Conservation (phyloP, 2,329 filamentous ascomycete species). For the Phoma sp. region DNA sequence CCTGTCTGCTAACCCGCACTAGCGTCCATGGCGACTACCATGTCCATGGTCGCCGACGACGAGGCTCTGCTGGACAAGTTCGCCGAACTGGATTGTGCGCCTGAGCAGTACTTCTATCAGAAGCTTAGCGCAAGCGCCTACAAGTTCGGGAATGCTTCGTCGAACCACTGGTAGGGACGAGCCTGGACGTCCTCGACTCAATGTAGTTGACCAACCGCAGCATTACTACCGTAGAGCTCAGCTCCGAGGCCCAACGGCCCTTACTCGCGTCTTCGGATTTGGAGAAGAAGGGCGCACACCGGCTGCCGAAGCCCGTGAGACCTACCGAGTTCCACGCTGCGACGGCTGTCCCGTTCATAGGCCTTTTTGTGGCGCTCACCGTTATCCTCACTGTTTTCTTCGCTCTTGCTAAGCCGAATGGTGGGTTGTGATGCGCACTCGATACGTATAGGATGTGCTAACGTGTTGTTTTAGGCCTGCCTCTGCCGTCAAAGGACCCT, state of each 20-base stretch:
- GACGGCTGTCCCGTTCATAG: slow-evolving; percentile 21
- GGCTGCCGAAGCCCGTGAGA: slow-evolving; percentile 23
- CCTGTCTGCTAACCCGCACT: slow-evolving; percentile 11
- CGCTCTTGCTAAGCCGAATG: slow-evolving; percentile 17
- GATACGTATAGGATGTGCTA: background rate
- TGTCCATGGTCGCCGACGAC: slow-evolving; percentile 39
- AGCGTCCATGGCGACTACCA: slow-evolving; percentile 41
- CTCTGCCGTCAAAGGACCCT: slow-evolving; percentile 43
- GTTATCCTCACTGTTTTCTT: slow-evolving; percentile 15
- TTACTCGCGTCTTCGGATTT: background rate
- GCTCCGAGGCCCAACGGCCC: background rate
- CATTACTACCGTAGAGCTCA: background rate
- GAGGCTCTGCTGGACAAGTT: slow-evolving; percentile 24
- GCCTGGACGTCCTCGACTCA: background rate
- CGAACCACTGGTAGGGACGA: background rate
- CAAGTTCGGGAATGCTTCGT: slow-evolving; percentile 12
- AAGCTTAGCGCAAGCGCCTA: slow-evolving; percentile 18
- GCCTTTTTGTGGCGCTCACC: slow-evolving; percentile 17
- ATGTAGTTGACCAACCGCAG: background rate
- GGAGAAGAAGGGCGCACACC: background rate
- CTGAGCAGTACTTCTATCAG: slow-evolving; percentile 19
- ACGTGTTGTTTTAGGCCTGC: slow-evolving; percentile 41
- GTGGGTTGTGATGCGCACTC: background rate
- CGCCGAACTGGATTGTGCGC: slow-evolving; percentile 26
- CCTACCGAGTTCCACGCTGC: slow-evolving; percentile 26